Evolutionary conservation across 2,329 filamentous ascomycete species (phyloP), one percentile per base, ranked within the genome.

Genomic region (Alternaria triticina): DNA sequence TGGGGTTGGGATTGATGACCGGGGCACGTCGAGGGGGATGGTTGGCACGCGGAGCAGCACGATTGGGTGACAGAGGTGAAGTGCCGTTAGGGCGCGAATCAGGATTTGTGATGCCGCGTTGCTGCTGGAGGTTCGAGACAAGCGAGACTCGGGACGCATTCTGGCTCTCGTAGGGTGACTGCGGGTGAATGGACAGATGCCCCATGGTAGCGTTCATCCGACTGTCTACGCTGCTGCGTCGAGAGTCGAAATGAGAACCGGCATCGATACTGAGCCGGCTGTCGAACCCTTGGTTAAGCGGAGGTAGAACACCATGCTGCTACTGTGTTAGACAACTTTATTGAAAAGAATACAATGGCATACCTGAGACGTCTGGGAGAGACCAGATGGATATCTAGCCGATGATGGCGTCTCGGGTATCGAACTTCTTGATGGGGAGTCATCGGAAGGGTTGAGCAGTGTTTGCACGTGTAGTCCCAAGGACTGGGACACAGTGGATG

Each of bases 191-290:
- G 69, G 88, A 86, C 79, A 94, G 86, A 49, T 92, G 89, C 60
- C 85, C 87, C 77, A 94, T 89, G 47, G 86, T 87, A 68, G 89
- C 88, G 73, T 92, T 92, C 77, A 94, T 90, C 66, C 91, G 87
- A 78, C 91, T 93, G 78, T 94, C 91, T 5, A 94, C 90, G 71
- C 91, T 94, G 80, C 93, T 92, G 56, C 92, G 87, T 61, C 91
- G 86, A 51, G 89, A 88, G 52, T 89, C 85, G 36, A 84, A 78
- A 22, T 86, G 82, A 1, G 83, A 74, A 49, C 69, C 57, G 22
- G 83, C 82, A 52, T 89, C 86, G 49, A 85, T 83, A 65, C 86
- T 86, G 44, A 78, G 71, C 25, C 82, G 78, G 57, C 79, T 79
- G 65, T 83, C 82, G 58, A 84, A 84, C 20, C 79, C 81, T 69